Evolutionary conservation across 176 grass and related monocot genomes (phyloP).

Genomic region (Oryza nivara): DNA sequence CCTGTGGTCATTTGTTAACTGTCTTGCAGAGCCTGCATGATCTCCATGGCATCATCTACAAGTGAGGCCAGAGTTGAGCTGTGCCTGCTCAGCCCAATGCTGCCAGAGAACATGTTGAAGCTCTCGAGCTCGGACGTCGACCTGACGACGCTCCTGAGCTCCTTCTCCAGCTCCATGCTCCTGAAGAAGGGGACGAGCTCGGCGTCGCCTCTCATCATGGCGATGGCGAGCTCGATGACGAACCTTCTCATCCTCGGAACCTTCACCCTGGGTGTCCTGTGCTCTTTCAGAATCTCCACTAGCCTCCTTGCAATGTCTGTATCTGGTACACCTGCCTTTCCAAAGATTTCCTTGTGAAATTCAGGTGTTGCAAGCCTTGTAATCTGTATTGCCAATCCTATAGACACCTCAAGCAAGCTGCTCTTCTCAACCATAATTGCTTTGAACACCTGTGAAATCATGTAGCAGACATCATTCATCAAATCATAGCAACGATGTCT

Average conservation of each 20-base stretch:
- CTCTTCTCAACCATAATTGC: conserved; percentile 19
- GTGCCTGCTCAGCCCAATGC: conserved; percentile 39
- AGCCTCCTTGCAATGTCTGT: conserved; percentile 27
- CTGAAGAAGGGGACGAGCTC: conserved; percentile 24
- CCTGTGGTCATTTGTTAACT: background rate
- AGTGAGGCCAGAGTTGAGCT: conserved; percentile 4
- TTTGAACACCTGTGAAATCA: conserved; percentile 17
- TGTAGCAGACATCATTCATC: background rate
- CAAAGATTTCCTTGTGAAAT: conserved; percentile 11
- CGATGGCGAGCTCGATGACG: conserved; percentile 33
- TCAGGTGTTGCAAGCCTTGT: conserved; percentile 24
- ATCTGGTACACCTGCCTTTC: background rate
- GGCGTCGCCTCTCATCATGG: conserved; percentile 18
- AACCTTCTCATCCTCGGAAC: conserved; percentile 48
- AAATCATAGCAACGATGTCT: background rate
- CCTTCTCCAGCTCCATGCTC: conserved; percentile 30
- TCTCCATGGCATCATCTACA: conserved; percentile 26
- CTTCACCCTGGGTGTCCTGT: conserved; percentile 32
- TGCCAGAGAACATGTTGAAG: conserved; percentile 51
- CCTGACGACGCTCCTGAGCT: conserved; percentile 28
- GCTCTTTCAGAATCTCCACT: conserved; percentile 35
- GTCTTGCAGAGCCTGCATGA: conserved; percentile 1
- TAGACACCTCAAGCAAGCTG: conserved; percentile 36
- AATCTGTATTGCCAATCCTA: conserved; percentile 31
- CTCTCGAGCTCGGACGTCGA: conserved; percentile 45